Conservation (phyloP, 345 rosid genomes). For the Ceriops tagal region DNA sequence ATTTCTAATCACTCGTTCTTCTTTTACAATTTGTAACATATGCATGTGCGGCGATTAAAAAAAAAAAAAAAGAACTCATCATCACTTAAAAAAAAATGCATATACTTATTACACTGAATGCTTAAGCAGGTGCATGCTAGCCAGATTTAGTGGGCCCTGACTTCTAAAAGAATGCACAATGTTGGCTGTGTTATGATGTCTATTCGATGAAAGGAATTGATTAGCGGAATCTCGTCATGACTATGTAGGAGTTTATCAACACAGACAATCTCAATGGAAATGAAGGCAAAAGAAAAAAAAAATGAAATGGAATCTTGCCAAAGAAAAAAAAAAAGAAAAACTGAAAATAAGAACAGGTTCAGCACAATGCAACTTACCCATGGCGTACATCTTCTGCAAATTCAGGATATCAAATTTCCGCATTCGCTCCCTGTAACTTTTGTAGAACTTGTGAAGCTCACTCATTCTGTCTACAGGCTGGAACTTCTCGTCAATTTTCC, state of each 20-base stretch:
- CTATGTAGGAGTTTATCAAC: neutral
- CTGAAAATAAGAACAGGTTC: neutral
- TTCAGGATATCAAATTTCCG: conserved; percentile 82
- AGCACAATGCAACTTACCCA: conserved; percentile 50
- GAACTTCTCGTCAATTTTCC: conserved; percentile 77
- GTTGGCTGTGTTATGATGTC: conserved; percentile 17
- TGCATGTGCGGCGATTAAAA: neutral
- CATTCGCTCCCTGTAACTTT: conserved; percentile 85
- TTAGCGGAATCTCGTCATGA: neutral
- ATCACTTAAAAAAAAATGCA: neutral
- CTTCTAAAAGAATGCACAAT: conserved; percentile 15
- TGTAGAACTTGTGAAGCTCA: conserved; percentile 84
- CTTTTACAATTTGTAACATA: neutral
- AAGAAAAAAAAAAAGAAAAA: neutral
- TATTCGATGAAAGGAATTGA: conserved; percentile 7
- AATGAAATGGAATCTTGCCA: neutral
- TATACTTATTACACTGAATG: conserved; percentile 16
- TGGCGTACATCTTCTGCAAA: conserved; percentile 88
- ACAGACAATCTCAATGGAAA: neutral
- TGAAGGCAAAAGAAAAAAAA: neutral
- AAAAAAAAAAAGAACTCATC: neutral
- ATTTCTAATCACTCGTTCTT: neutral
- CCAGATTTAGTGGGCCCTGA: conserved; percentile 33
- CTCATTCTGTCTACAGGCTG: conserved; percentile 58
- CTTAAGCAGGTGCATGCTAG: conserved; percentile 14